A percentile compares a stretch with the other conserved stretches of the same genome.
phyloP scores from a whole-genome alignment of 768 basidiomycete species.

The Cystobasidium onofrii region DNA sequence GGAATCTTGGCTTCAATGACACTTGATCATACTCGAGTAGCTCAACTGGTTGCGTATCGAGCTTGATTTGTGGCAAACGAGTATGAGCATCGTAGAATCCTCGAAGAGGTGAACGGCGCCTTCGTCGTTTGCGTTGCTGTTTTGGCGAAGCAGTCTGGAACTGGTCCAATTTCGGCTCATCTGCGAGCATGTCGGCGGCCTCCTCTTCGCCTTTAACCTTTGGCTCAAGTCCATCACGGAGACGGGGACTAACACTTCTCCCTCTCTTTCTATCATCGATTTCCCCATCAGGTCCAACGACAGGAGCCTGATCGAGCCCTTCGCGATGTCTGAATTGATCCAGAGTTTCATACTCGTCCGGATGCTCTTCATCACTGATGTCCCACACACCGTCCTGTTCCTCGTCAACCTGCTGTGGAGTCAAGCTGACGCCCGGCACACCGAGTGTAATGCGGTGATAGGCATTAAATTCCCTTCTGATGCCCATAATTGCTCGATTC shows the following conservation, averaged over 20 bases:
- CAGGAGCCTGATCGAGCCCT: background rate
- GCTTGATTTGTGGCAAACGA: constrained; percentile 22
- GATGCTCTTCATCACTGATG: background rate
- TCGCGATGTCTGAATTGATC: constrained; percentile 2
- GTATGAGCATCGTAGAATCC: constrained; percentile 30
- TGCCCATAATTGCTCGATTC: constrained; percentile 13
- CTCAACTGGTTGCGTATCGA: constrained; percentile 22
- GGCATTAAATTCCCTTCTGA: background rate
- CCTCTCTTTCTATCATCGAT: constrained; percentile 23
- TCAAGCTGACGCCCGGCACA: background rate
- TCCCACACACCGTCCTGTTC: constrained; percentile 23
- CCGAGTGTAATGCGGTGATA: constrained; percentile 21
- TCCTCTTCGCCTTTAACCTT: background rate
- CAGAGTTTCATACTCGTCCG: constrained; percentile 19
- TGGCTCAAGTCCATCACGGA: background rate
- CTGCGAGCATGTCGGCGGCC: background rate
- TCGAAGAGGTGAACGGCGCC: constrained; percentile 16
- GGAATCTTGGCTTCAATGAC: background rate
- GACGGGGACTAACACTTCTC: constrained; percentile 4
- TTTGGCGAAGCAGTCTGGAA: background rate
- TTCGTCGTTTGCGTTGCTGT: background rate
- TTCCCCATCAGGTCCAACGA: background rate
- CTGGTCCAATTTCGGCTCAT: background rate
- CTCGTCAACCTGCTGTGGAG: constrained; percentile 1
- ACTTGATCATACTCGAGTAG: background rate